A percentile compares a stretch with the other conserved stretches of the same genome.
Evolutionary conservation across 257 asterid genomes (phyloP).

Genomic region (Penstemon newberryi): DNA sequence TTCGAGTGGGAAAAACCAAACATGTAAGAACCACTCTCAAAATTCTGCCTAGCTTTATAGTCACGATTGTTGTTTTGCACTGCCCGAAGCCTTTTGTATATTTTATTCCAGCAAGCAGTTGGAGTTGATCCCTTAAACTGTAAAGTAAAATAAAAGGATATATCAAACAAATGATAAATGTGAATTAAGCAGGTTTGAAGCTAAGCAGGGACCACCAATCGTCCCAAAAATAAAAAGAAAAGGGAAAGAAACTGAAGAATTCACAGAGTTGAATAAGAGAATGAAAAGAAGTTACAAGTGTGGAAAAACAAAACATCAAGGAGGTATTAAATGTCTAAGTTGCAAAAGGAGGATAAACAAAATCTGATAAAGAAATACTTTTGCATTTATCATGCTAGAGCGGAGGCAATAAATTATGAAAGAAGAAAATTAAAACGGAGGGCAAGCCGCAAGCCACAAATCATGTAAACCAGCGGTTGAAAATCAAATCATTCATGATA

Average conservation of each 20-base stretch:
- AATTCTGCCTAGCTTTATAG: slow-evolving; percentile 51
- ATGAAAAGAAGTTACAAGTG: background rate
- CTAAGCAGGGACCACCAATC: background rate
- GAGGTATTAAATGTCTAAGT: slow-evolving; percentile 6
- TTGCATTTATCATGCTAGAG: background rate
- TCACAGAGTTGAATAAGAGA: slow-evolving; percentile 7
- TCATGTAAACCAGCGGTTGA: too few relatives aligned
- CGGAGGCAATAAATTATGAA: slow-evolving; percentile 8
- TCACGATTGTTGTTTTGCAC: slow-evolving; percentile 48
- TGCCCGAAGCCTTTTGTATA: slow-evolving; percentile 62
- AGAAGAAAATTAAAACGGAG: slow-evolving; percentile 1
- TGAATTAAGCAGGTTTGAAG: slow-evolving; percentile 18
- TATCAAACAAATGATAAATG: slow-evolving; percentile 11
- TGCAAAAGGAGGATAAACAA: background rate
- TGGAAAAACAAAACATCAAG: background rate
- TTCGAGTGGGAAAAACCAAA: slow-evolving; percentile 84
- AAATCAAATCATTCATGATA: background rate
- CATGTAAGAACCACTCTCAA: slow-evolving; percentile 71
- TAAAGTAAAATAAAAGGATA: slow-evolving; percentile 21
- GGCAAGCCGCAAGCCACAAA: slow-evolving; percentile 10
- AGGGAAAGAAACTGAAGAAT: background rate
- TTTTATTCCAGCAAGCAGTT: slow-evolving; percentile 84
- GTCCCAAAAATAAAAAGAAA: background rate
- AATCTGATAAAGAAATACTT: background rate
- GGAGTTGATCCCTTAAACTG: slow-evolving; percentile 88